Evolutionary conservation across 139 green algal species (phyloP).

Genomic region (Chlorella ohadii): DNA sequence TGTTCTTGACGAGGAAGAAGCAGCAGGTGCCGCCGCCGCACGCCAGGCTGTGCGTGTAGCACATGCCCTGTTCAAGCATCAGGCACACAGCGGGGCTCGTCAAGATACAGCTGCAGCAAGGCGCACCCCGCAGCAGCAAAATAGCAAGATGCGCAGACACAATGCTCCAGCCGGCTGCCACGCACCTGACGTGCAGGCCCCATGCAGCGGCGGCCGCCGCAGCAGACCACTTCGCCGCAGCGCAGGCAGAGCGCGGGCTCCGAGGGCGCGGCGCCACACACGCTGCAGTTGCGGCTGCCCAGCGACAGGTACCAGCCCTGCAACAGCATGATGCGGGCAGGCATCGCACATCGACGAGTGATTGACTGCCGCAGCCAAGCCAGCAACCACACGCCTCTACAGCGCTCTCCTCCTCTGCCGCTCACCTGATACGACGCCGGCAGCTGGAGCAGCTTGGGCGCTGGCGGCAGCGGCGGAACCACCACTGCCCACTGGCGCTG

Average conservation of each 20-base stretch:
- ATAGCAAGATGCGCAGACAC: no score
- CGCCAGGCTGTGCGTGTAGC: constrained; percentile 18
- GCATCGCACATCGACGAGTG: no score
- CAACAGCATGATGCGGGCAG: background rate
- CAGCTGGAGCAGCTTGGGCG: constrained; percentile 20
- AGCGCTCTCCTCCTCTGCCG: background rate
- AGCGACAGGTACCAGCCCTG: constrained; percentile 33
- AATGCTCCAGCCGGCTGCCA: background rate
- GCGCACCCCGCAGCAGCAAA: no score
- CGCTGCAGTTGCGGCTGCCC: constrained; percentile 1
- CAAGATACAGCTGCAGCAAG: no score
- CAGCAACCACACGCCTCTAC: no score
- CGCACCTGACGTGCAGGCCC: background rate
- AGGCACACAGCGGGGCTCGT: background rate
- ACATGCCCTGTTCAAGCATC: constrained; percentile 7
- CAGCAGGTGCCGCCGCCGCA: constrained; percentile 29
- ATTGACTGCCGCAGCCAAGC: background rate
- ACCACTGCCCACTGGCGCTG: background rate
- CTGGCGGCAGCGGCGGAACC: background rate
- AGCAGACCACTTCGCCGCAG: constrained; percentile 35
- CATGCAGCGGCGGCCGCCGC: background rate
- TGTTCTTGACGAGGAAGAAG: constrained; percentile 40
- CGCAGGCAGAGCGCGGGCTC: constrained; percentile 36
- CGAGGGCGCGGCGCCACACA: background rate
- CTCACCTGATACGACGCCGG: constrained; percentile 10